phyloP scores from a whole-genome alignment of 2,329 filamentous ascomycete genomes.

The Rosellinia necatrix region DNA sequence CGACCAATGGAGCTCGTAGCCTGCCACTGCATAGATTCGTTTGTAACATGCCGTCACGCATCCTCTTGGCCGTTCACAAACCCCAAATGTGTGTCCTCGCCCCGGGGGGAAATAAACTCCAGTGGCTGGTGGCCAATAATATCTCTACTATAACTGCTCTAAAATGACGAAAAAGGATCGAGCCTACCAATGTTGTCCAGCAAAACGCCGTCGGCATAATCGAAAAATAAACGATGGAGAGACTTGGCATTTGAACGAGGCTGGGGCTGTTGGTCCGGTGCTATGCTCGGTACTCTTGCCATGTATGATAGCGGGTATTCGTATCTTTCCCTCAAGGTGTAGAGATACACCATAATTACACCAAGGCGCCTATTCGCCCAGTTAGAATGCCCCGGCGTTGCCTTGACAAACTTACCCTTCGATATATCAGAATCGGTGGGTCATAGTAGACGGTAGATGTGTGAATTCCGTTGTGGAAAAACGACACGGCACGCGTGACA shows the following conservation, averaged over 20 bases:
- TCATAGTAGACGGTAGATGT: conserved; percentile 14
- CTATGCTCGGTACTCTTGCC: conserved; percentile 26
- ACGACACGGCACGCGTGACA: conserved; percentile 23
- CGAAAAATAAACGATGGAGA: conserved; percentile 12
- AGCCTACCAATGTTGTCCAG: conserved; percentile 5
- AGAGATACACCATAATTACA: conserved; percentile 12
- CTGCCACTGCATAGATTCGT: conserved; percentile 15
- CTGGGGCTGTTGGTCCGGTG: conserved; percentile 19
- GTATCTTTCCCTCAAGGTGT: conserved; percentile 11
- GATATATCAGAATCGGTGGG: conserved; percentile 15
- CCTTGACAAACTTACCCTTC: conserved; percentile 15
- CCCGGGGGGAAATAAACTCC: conserved; percentile 12
- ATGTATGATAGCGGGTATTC: conserved; percentile 13
- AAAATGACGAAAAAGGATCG: conserved; percentile 9
- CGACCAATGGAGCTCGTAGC: conserved; percentile 8
- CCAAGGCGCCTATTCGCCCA: conserved; percentile 22
- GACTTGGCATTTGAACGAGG: conserved; percentile 20
- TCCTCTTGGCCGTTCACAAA: conserved; percentile 2
- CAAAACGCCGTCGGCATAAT: conserved; percentile 22
- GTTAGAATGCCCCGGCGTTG: conserved; percentile 10
- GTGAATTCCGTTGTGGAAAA: conserved; percentile 8
- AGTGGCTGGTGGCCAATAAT: conserved; percentile 25
- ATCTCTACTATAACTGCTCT: conserved; percentile 16
- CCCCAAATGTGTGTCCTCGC: conserved; percentile 6
- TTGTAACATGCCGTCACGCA: conserved; percentile 16